Evolutionary conservation across 345 rosid species (phyloP), one percentile per base, ranked within the genome.

Genomic region (Salix arbutifolia): DNA sequence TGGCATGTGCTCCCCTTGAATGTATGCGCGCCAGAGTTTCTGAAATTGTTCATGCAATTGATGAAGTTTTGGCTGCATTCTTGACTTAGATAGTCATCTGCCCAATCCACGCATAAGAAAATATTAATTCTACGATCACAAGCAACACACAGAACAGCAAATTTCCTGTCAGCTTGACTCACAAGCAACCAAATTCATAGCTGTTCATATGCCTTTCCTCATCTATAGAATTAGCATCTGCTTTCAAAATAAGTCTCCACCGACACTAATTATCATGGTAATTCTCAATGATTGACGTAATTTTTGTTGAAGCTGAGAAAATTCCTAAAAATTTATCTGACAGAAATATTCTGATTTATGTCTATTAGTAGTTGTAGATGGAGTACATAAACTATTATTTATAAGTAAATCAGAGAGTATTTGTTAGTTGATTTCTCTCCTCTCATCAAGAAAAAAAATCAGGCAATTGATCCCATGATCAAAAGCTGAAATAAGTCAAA

Each of bases 1-100:
- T 84, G 79, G 74, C 98, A 93, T 69, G 69, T 86, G 90, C 88
- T 96, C 52, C 98, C 98, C 67, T 82, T 89, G 53, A 93, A 96
- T 17, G 89, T 77, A 8, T 31, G 86, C 4, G 82, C 90, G 8
- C 86, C 86, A 11, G 76, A 64, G 25, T 78, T 76, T 40, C 86
- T 85, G 84, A 93, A 93, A 61, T 74, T 77, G 6, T 69, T 74
- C 95, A 93, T 86, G 82, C 99, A 93, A 4, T 89, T 86, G 21
- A 96, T 30, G 71, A 96, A 87, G 48, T 83, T 88, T 79, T 89
- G 86, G 88, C 98, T 93, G 82, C 98, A 93, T 67, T 93, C 97
- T 78, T 89, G 91, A 78, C 98, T 93, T 65, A 96, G 81, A 84
- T 96, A 96, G 31, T 86, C 95, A 83, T 92, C 96, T 42, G 46